Conservation (phyloP, 305 asterid genomes). For the Fraxinus nigra region DNA sequence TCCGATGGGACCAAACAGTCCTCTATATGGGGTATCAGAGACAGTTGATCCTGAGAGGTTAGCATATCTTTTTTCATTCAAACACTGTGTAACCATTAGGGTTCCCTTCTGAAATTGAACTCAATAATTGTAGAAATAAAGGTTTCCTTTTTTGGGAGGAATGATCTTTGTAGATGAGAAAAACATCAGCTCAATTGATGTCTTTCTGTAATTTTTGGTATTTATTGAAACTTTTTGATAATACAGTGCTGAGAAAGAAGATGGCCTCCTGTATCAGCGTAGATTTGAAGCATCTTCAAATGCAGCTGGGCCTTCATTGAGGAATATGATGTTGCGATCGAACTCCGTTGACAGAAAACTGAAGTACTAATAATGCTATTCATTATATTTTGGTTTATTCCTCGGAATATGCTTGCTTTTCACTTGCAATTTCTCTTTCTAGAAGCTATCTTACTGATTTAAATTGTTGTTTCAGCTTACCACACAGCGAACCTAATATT, state of each 20-base stretch:
- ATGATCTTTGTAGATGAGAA: slow-evolving; percentile 18
- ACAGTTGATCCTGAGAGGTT: slow-evolving; percentile 80
- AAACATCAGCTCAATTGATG: not conserved
- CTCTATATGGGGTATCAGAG: slow-evolving; percentile 87
- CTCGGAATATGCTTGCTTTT: not conserved
- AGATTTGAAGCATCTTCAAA: slow-evolving; percentile 71
- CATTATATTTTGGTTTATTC: not conserved
- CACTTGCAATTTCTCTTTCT: not conserved
- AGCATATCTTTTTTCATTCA: slow-evolving; percentile 20
- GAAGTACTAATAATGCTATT: slow-evolving; percentile 48
- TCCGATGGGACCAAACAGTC: slow-evolving; percentile 99
- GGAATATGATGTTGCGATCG: slow-evolving; percentile 78
- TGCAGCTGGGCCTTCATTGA: slow-evolving; percentile 77
- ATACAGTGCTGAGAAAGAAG: slow-evolving; percentile 86
- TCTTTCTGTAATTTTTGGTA: slow-evolving; percentile 11
- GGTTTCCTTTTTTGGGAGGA: not conserved
- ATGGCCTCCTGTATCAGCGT: slow-evolving; percentile 63
- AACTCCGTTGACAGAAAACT: slow-evolving; percentile 70
- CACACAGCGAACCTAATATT: slow-evolving; percentile 84
- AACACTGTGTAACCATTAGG: slow-evolving; percentile 1
- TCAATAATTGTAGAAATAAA: slow-evolving; percentile 2
- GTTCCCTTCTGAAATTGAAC: not conserved
- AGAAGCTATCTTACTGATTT: slow-evolving; percentile 20
- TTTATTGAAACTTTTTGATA: slow-evolving; percentile 20
- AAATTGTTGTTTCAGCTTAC: slow-evolving; percentile 56